phyloP scores from a whole-genome alignment of 2,329 filamentous ascomycete genomes.

The Penicillium decumbens region DNA sequence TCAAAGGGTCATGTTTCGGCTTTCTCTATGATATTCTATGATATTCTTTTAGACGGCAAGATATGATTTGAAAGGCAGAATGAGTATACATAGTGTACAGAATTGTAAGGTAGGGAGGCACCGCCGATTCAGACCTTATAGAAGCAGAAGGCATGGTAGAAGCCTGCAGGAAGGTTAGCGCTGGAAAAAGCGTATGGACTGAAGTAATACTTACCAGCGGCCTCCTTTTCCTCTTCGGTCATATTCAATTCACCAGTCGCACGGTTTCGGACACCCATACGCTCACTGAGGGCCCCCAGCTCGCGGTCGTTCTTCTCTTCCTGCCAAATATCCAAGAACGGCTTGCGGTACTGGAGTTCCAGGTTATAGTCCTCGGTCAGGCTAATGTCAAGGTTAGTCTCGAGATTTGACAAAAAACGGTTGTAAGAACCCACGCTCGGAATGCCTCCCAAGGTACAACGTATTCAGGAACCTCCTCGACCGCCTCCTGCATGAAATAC shows the following conservation, averaged over 20 bases:
- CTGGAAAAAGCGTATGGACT: not conserved
- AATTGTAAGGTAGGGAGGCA: not conserved
- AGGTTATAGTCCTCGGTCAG: conserved; percentile 95
- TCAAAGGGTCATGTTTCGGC: not conserved
- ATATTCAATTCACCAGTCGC: conserved; percentile 64
- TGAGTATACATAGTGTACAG: not conserved
- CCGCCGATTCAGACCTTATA: conserved; percentile 68
- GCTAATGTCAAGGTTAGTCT: conserved; percentile 24
- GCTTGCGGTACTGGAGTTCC: conserved; percentile 88
- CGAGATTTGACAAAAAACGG: not conserved
- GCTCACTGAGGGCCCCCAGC: conserved; percentile 78
- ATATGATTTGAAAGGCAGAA: too few relatives aligned
- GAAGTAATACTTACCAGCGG: conserved; percentile 54
- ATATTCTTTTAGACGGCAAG: not conserved
- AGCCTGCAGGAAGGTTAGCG: conserved; percentile 43
- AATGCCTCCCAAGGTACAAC: conserved; percentile 98
- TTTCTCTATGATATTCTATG: not conserved
- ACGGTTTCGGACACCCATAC: conserved; percentile 86
- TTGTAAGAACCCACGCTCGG: conserved; percentile 55
- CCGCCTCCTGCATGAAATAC: conserved; percentile 92
- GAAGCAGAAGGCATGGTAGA: conserved; percentile 95
- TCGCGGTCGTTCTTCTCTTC: conserved; percentile 80
- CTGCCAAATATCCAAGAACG: conserved; percentile 86
- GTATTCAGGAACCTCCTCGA: conserved; percentile 94
- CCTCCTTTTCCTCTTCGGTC: conserved; percentile 83